Base-by-base conservation (phyloP, 805 yeast genomes). In the Sugiyamaella qingdaonensis region DNA sequence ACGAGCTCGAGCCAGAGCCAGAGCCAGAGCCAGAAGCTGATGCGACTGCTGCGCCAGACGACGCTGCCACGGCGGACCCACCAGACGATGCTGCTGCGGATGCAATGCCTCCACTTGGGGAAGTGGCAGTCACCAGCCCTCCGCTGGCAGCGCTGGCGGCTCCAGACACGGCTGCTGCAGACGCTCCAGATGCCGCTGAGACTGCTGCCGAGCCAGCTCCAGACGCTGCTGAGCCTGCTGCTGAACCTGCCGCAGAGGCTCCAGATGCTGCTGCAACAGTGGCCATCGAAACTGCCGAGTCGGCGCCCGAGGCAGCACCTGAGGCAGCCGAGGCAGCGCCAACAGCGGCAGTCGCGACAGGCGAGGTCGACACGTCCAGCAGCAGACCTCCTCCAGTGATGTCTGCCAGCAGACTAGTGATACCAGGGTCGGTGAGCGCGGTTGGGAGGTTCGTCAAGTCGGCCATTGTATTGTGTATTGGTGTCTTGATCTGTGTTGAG, bases 211-310 rank as follows among this genome's bases (percentile, higher is more conserved):
- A 19, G 19, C 49, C 47, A 13, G 56, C 46, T 13, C 39, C 51
- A 4, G 51, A 16, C 8, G 56, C 36, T n/a, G 53, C 52, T 19
- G 53, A 48, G 39, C 54, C 52, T 27, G 62, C 52, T 37, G 58
- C 54, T 19, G 56, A 36, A 37, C 49, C 48, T 18, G 37, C 27
- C 2, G 29, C 29, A 10, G 58, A 52, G 21, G 56, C 42, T 35
- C 49, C 46, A 21, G 37, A 10, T 9, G 24, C 27, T 14, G 57
- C 51, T 11, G 60, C 59, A 18, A 57, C 51, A 16, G 48, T 14
- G 32, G 61, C 53, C 37, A 59, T 51, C 24, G 54, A 51, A 21
- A 51, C 43, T 16, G 56, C 52, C 16, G 58, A 43, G 11, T 54
- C 58, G 10, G 61, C 55, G 19, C 54, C 54, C 10, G 60, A 41